Evolutionary conservation across 306 rosid genomes (phyloP).

Genomic region (Mimosa bimucronata): DNA sequence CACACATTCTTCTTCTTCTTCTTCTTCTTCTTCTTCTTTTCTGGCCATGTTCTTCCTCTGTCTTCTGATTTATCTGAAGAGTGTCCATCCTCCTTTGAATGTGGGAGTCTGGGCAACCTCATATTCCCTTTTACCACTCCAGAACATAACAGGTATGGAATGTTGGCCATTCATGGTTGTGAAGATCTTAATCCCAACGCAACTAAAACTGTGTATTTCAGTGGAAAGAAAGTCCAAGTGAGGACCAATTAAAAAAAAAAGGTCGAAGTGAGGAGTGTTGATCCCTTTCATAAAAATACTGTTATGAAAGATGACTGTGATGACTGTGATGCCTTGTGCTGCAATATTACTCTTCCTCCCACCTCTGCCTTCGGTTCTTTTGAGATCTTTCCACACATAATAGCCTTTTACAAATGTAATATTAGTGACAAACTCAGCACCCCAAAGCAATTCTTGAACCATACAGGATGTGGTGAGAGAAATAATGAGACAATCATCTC

Average conservation of each 20-base stretch:
- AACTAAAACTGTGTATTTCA: background rate
- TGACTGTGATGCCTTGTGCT: conserved; percentile 9
- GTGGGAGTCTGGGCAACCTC: conserved; percentile 32
- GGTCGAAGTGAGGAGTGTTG: background rate
- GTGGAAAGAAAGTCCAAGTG: background rate
- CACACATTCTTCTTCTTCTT: too few relatives aligned
- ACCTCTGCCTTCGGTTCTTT: conserved; percentile 19
- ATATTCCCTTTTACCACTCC: conserved; percentile 24
- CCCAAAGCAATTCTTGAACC: background rate
- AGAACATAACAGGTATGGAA: conserved; percentile 29
- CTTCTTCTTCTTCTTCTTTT: conserved; percentile 17
- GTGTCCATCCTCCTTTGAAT: conserved; percentile 32
- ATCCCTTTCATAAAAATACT: too few relatives aligned
- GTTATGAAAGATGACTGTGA: background rate
- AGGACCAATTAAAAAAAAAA: too few relatives aligned
- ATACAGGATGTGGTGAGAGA: background rate
- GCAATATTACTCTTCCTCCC: conserved; percentile 33
- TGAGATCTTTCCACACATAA: background rate
- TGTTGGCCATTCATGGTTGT: too few relatives aligned
- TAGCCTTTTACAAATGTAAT: conserved; percentile 36
- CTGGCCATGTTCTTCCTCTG: background rate
- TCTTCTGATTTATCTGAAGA: background rate
- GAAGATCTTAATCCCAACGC: background rate
- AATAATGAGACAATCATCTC: background rate
- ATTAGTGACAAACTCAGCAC: too few relatives aligned